Evolutionary conservation across 139 green algal genomes (phyloP).

Genomic region (Eudorina sp.): DNA sequence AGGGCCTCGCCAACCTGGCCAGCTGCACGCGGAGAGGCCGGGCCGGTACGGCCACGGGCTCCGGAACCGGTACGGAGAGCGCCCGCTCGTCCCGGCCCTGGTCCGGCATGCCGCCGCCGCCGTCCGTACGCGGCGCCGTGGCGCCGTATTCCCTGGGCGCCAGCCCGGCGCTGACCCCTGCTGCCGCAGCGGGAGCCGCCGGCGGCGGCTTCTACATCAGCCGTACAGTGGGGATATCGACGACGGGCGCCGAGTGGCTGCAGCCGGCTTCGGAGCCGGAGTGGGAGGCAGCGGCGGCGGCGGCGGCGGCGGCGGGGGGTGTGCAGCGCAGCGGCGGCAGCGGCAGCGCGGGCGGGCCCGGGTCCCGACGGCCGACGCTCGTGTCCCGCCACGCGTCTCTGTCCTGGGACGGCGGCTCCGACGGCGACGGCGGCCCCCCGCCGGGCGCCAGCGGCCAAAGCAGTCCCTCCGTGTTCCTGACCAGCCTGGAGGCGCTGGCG

Average conservation of each 20-base stretch:
- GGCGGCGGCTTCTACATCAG: background rate
- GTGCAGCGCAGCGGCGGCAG: background rate
- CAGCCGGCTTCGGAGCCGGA: background rate
- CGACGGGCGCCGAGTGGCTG: background rate
- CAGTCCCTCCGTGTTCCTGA: constrained; percentile 3
- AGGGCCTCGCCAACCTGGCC: background rate
- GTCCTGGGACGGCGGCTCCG: background rate
- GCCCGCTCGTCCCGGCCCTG: background rate
- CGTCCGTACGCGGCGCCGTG: background rate
- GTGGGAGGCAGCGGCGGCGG: constrained; percentile 5
- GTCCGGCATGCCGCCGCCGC: background rate
- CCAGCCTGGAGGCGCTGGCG: background rate
- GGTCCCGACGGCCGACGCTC: too few relatives aligned
- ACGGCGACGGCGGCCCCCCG: background rate
- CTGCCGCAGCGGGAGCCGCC: background rate
- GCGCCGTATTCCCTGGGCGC: background rate
- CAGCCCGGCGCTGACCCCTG: background rate
- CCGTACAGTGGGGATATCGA: background rate
- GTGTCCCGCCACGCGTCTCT: background rate
- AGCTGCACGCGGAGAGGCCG: background rate
- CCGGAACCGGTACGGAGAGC: background rate
- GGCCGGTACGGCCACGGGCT: background rate
- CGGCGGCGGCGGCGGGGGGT: background rate
- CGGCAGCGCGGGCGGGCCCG: background rate
- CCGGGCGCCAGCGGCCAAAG: background rate